These are phyloP conservation scores for Paecilomyces dactylethromorphus DNA, from an alignment of 2,329 filamentous ascomycete genomes.

Conservation along the genomic window DNA sequence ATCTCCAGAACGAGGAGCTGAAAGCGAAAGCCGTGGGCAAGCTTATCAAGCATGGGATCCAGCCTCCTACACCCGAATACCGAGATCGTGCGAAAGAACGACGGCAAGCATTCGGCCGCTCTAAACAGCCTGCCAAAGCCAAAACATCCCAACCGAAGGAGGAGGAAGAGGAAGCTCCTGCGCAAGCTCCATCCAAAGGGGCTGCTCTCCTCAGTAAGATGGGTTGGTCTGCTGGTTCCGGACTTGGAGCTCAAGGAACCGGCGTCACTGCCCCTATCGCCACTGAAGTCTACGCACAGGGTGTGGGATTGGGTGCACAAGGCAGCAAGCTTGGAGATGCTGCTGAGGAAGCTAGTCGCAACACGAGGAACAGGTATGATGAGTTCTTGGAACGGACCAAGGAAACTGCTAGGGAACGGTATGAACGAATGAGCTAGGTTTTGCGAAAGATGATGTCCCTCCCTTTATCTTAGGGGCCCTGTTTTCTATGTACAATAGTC, in stretches of 20 bases:
- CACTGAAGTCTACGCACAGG: slow-evolving; percentile 44
- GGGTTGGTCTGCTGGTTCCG: slow-evolving; percentile 44
- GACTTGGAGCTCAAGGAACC: slow-evolving; percentile 42
- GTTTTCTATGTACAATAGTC: slow-evolving; percentile 1
- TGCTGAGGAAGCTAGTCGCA: slow-evolving; percentile 40
- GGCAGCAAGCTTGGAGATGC: slow-evolving; percentile 45
- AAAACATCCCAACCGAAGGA: slow-evolving; percentile 19
- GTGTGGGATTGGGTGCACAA: slow-evolving; percentile 44
- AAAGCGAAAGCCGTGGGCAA: slow-evolving; percentile 35
- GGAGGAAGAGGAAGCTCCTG: slow-evolving; percentile 21
- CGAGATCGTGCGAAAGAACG: slow-evolving; percentile 42
- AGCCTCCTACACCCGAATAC: slow-evolving; percentile 33
- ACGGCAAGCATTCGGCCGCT: slow-evolving; percentile 36
- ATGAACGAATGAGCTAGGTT: slow-evolving; percentile 33
- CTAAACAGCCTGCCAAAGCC: slow-evolving; percentile 15
- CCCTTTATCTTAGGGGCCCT: not conserved
- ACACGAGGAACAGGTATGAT: slow-evolving; percentile 41
- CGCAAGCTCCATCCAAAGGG: slow-evolving; percentile 38
- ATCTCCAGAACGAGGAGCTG: slow-evolving; percentile 46
- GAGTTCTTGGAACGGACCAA: slow-evolving; percentile 44
- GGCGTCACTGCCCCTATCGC: slow-evolving; percentile 42
- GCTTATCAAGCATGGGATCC: slow-evolving; percentile 35
- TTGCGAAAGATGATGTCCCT: not conserved
- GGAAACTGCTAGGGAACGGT: slow-evolving; percentile 41
- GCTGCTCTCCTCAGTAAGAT: slow-evolving; percentile 46